Evolutionary conservation across 768 basidiomycete species (phyloP).

Genomic region (Pisolithus orientalis): DNA sequence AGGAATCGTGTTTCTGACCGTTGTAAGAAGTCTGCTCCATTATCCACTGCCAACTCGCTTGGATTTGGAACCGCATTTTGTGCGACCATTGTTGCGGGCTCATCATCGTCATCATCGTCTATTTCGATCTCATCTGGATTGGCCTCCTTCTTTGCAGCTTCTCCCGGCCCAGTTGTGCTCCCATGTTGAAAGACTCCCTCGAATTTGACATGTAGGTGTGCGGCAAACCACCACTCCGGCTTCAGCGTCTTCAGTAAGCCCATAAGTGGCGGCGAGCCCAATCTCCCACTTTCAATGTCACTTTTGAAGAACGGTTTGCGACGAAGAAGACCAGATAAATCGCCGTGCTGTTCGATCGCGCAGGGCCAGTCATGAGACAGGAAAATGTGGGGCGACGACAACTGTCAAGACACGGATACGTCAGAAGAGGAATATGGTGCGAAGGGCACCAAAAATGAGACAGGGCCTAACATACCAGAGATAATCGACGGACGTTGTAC

Average conservation of each 20-base stretch:
- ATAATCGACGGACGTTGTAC: constrained; percentile 73
- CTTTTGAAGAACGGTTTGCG: constrained; percentile 72
- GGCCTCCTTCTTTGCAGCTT: neutral
- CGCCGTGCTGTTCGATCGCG: constrained; percentile 75
- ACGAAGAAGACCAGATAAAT: constrained; percentile 56
- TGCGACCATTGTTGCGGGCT: constrained; percentile 29
- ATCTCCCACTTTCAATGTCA: constrained; percentile 58
- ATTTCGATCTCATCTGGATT: constrained; percentile 39
- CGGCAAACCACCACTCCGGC: constrained; percentile 89
- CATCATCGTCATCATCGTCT: constrained; percentile 17
- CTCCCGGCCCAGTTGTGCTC: neutral
- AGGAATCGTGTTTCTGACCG: constrained; percentile 64
- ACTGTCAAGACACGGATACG: constrained; percentile 26
- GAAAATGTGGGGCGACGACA: constrained; percentile 66
- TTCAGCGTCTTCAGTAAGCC: constrained; percentile 63
- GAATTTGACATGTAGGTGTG: constrained; percentile 85
- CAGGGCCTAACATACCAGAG: constrained; percentile 43
- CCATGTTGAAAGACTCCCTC: constrained; percentile 59
- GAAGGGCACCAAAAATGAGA: neutral
- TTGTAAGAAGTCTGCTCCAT: constrained; percentile 35
- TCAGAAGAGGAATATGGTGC: too few species aligned
- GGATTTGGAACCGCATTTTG: constrained; percentile 37
- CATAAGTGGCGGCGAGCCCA: constrained; percentile 87
- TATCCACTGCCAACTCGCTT: constrained; percentile 47
- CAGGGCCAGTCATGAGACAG: constrained; percentile 97